These are phyloP conservation scores for Sophora flavescens DNA, from an alignment of 306 rosid species.

Conservation along the genomic window DNA sequence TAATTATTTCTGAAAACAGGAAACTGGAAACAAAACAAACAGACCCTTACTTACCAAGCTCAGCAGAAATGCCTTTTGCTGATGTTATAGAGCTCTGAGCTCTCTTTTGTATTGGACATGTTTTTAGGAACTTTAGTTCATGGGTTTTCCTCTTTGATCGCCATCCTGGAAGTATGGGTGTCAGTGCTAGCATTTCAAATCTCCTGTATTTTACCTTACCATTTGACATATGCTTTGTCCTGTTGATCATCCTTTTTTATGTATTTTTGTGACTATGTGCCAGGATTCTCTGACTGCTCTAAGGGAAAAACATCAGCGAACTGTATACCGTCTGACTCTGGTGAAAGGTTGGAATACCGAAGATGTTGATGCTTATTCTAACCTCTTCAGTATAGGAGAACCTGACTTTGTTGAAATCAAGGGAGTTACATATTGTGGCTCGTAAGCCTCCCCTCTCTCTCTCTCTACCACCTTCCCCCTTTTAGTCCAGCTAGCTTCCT, in stretches of 20 bases:
- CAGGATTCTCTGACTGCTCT: conserved; percentile 92
- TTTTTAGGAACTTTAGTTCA: conserved; percentile 24
- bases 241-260: conserved; percentile 32
- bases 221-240: conserved; percentile 27
- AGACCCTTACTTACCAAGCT: neutral
- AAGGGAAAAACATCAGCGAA: conserved; percentile 88
- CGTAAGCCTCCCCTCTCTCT: conserved; percentile 63
- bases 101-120: conserved; percentile 5
- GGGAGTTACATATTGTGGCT: conserved; percentile 97
- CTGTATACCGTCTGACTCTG: conserved; percentile 93
- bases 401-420: conserved; percentile 98
- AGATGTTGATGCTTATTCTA: conserved; percentile 85
- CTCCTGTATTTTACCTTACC: conserved; percentile 16
- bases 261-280: conserved; percentile 40
- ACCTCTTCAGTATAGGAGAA: conserved; percentile 80
- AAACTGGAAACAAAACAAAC: no score
- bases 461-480: neutral
- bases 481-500: conserved; percentile 28
- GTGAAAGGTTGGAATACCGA: conserved; percentile 98
- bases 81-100: conserved; percentile 6
- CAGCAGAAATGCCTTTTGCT: neutral
- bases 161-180: conserved; percentile 29
- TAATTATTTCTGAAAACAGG: no score
- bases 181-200: conserved; percentile 25
- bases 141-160: conserved; percentile 18